These are phyloP conservation scores for Aspergillus awamori DNA, from an alignment of 2,329 filamentous ascomycete genomes.

Conservation along the genomic window DNA sequence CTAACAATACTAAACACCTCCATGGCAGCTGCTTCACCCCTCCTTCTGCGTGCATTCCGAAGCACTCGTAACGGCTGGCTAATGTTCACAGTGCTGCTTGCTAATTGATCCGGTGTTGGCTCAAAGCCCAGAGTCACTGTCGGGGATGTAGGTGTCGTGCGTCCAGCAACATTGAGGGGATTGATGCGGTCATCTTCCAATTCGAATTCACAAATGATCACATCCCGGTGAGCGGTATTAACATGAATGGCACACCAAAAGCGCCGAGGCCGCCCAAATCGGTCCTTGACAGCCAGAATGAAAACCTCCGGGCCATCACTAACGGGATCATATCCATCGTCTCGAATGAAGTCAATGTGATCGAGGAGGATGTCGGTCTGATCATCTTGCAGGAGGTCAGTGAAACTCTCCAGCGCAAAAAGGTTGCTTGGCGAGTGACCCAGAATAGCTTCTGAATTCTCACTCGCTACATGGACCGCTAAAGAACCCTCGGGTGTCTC, in stretches of 20 bases:
- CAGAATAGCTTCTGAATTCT: constrained; percentile 75
- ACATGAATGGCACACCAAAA: constrained; percentile 88
- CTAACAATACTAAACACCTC: constrained; percentile 92
- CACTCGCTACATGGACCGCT: constrained; percentile 72
- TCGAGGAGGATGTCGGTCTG: constrained; percentile 82
- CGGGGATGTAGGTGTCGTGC: constrained; percentile 23
- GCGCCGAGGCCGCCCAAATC: constrained; percentile 61
- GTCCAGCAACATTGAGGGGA: constrained; percentile 28
- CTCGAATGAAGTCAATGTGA: constrained; percentile 83
- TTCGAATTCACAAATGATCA: constrained; percentile 88
- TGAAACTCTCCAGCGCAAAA: constrained; percentile 73
- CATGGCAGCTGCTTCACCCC: constrained; percentile 83
- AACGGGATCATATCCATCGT: constrained; percentile 75
- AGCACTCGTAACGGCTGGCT: constrained; percentile 79
- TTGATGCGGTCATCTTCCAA: constrained; percentile 75
- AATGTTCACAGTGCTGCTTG: constrained; percentile 72
- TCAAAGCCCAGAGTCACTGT: constrained; percentile 68
- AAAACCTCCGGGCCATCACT: constrained; percentile 85
- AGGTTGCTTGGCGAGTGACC: constrained; percentile 77
- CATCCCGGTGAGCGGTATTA: constrained; percentile 65
- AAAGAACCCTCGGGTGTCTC: constrained; percentile 66
- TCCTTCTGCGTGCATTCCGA: constrained; percentile 72
- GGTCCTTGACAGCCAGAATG: constrained; percentile 69
- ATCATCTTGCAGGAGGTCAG: constrained; percentile 81
- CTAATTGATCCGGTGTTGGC: constrained; percentile 72